phyloP scores from a whole-genome alignment of 1,284 basidiomycete species.

The Cystobasidium sp. region DNA sequence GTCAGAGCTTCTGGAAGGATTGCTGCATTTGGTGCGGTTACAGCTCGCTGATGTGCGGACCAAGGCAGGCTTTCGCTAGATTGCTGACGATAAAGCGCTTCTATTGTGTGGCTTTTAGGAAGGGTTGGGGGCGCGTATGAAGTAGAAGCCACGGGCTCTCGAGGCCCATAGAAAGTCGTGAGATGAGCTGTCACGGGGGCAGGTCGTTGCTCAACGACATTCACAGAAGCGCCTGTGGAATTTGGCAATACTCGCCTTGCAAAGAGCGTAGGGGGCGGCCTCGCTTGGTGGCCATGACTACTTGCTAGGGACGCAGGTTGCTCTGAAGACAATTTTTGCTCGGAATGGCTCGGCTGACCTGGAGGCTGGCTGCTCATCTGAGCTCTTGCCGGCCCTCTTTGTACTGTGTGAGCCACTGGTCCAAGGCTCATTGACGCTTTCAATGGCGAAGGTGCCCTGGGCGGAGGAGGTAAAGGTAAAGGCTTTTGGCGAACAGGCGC shows the following conservation, averaged over 20 bases:
- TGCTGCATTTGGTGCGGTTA: background rate
- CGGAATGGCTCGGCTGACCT: background rate
- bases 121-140: background rate
- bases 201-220: background rate
- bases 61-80: background rate
- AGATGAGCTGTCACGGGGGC: background rate
- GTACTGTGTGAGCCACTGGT: conserved; percentile 1
- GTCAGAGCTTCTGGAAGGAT: background rate
- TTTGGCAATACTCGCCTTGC: conserved; percentile 20
- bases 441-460: background rate
- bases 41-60: background rate
- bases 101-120: background rate
- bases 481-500: background rate
- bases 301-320: background rate
- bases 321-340: background rate
- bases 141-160: background rate
- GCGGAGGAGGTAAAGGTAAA: background rate
- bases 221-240: background rate
- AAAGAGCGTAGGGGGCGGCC: background rate
- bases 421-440: background rate
- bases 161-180: background rate
- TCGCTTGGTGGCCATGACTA: background rate
- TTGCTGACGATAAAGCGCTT: background rate
- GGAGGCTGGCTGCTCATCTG: background rate
- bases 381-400: background rate